phyloP scores from a whole-genome alignment of 2,329 filamentous ascomycete species.

The Hortaea sp. region DNA sequence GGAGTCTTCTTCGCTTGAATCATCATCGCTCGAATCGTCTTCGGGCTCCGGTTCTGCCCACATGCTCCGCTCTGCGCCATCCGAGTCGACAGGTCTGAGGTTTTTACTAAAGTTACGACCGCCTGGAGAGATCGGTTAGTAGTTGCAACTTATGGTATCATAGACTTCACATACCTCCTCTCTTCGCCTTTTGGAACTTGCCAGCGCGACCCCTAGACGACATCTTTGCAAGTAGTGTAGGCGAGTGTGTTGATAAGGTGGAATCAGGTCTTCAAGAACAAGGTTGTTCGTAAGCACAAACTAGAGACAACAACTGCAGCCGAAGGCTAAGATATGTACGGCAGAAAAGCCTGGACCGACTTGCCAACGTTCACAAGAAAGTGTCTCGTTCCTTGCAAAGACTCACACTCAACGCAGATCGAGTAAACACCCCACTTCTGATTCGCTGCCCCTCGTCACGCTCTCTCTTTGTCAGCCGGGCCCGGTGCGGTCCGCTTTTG shows the following conservation, averaged over 20 bases:
- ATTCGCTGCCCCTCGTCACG: too few species aligned
- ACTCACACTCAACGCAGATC: not conserved
- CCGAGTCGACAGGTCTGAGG: constrained; percentile 75
- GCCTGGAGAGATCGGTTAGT: constrained; percentile 43
- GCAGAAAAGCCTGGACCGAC: too few species aligned
- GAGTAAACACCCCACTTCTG: too few species aligned
- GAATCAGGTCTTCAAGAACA: too few species aligned
- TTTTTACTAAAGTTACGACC: constrained; percentile 94
- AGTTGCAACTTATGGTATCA: not conserved
- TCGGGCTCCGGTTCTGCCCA: constrained; percentile 56
- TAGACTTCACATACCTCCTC: constrained; percentile 58
- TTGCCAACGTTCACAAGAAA: too few species aligned
- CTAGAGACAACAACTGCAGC: too few species aligned
- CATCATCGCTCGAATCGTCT: constrained; percentile 44
- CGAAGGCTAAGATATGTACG: too few species aligned
- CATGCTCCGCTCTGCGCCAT: constrained; percentile 82
- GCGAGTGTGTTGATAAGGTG: not conserved
- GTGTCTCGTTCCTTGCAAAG: not conserved
- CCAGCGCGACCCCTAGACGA: constrained; percentile 62
- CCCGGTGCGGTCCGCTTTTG: not conserved
- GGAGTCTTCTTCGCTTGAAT: constrained; percentile 37
- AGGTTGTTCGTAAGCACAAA: too few species aligned
- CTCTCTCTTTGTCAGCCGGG: too few species aligned
- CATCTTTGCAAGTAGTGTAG: not conserved
- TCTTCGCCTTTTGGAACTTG: constrained; percentile 88